A percentile compares a stretch with the other conserved stretches of the same genome.
These are phyloP conservation scores for Phialemonium atrogriseum DNA, from an alignment of 2,329 filamentous ascomycete genomes.

Conservation along the genomic window DNA sequence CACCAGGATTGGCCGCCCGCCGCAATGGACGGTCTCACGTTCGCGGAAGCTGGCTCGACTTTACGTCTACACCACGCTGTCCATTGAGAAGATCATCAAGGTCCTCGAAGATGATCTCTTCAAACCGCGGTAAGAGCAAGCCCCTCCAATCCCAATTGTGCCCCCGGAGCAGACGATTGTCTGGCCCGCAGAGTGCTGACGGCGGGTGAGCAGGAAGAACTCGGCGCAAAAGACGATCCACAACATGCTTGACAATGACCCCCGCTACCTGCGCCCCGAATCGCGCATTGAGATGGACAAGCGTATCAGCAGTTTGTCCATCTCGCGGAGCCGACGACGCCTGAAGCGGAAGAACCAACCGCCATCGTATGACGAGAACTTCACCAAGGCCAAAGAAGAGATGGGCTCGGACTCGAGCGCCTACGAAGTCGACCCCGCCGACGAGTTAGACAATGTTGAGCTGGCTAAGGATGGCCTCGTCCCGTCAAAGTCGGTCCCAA, in stretches of 20 bases:
- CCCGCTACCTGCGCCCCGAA: constrained; percentile 47
- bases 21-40: constrained; percentile 45
- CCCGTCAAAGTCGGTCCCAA: too few relatives aligned
- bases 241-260: constrained; percentile 48
- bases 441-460: not conserved
- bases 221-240: constrained; percentile 52
- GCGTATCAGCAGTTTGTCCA: constrained; percentile 35
- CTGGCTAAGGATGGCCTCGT: not conserved
- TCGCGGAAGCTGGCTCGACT: constrained; percentile 46
- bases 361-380: too few relatives aligned
- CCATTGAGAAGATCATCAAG: constrained; percentile 43
- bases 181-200: constrained; percentile 2
- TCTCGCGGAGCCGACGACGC: constrained; percentile 26
- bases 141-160: not conserved
- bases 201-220: constrained; percentile 34
- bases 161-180: not conserved
- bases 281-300: constrained; percentile 41
- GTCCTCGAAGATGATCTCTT: constrained; percentile 33
- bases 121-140: constrained; percentile 34
- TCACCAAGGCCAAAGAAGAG: too few relatives aligned
- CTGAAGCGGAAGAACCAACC: constrained; percentile 6
- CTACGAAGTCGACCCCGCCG: too few relatives aligned
- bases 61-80: constrained; percentile 48
- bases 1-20: constrained; percentile 39
- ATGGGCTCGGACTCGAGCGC: too few relatives aligned